phyloP scores from a whole-genome alignment of 148 eudicot species.

The Camellia japonica region DNA sequence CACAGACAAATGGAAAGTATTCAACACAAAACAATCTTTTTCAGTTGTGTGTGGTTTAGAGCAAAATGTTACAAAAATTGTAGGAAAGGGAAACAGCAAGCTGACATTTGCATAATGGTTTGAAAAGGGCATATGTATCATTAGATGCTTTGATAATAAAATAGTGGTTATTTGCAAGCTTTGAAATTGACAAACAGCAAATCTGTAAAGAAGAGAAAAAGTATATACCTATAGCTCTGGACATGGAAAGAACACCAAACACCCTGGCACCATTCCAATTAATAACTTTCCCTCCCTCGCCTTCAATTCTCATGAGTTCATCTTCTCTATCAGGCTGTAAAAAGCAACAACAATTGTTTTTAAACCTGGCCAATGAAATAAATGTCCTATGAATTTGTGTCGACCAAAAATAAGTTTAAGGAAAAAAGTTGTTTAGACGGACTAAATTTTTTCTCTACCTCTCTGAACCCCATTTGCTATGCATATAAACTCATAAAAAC shows the following conservation, averaged over 20 bases:
- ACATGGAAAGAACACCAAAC: constrained; percentile 81
- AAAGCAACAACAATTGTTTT: constrained; percentile 17
- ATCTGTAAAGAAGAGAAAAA: neutral
- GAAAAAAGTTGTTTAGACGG: no score
- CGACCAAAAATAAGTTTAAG: no score
- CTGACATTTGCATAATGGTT: neutral
- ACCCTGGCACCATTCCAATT: constrained; percentile 84
- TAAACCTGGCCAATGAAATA: constrained; percentile 8
- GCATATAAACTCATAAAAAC: neutral
- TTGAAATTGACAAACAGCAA: neutral
- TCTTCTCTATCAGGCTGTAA: constrained; percentile 78
- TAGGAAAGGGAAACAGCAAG: neutral
- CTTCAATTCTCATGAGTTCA: constrained; percentile 67
- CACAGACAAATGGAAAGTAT: neutral
- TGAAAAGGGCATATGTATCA: neutral
- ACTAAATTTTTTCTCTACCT: neutral
- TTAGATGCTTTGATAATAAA: neutral
- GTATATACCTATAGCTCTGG: constrained; percentile 66
- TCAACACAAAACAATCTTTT: neutral
- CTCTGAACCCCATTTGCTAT: neutral
- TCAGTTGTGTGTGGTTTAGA: neutral
- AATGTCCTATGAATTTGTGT: neutral
- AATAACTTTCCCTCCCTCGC: constrained; percentile 64
- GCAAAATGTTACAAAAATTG: neutral
- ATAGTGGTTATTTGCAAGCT: neutral